phyloP scores from a whole-genome alignment of 371 early-diverging fungal species.

The Catenaria anguillulae region DNA sequence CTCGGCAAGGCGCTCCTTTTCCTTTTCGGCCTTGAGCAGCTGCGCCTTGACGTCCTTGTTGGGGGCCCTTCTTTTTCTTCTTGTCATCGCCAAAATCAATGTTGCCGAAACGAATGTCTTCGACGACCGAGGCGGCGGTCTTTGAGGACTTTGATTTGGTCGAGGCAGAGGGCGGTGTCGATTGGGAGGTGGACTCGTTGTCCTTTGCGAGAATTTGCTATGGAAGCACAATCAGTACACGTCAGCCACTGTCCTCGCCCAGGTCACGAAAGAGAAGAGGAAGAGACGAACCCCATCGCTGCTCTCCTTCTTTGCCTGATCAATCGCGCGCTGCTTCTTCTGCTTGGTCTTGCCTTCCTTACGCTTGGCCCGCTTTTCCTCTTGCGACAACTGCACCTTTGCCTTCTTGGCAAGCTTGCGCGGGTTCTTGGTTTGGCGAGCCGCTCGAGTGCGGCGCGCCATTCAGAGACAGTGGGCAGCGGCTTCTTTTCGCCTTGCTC shows the following conservation, averaged over 20 bases:
- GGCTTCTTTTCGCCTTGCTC: no score
- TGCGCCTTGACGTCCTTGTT: conserved; percentile 49
- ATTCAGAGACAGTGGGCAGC: neutral
- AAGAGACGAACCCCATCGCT: neutral
- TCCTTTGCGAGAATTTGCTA: no score
- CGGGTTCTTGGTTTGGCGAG: conserved; percentile 9
- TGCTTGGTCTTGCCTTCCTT: neutral
- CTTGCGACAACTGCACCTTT: conserved; percentile 12
- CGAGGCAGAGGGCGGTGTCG: no score
- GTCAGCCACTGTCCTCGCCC: no score
- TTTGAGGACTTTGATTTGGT: no score
- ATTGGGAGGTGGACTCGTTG: no score
- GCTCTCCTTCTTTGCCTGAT: neutral
- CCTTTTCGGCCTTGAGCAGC: conserved; percentile 47
- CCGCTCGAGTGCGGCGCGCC: neutral
- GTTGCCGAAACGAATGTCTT: conserved; percentile 52
- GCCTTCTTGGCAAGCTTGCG: conserved; percentile 36
- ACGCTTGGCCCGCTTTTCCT: neutral
- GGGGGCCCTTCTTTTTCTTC: conserved; percentile 52
- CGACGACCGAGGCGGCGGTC: conserved; percentile 8
- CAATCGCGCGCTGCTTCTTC: neutral
- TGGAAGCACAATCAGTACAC: no score
- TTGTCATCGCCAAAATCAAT: conserved; percentile 43
- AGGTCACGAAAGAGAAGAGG: no score
- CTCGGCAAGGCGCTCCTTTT: conserved; percentile 58